Evolutionary conservation across 1,139 yeast species (phyloP).

Genomic region (Hyphopichia pseudoburtonii): DNA sequence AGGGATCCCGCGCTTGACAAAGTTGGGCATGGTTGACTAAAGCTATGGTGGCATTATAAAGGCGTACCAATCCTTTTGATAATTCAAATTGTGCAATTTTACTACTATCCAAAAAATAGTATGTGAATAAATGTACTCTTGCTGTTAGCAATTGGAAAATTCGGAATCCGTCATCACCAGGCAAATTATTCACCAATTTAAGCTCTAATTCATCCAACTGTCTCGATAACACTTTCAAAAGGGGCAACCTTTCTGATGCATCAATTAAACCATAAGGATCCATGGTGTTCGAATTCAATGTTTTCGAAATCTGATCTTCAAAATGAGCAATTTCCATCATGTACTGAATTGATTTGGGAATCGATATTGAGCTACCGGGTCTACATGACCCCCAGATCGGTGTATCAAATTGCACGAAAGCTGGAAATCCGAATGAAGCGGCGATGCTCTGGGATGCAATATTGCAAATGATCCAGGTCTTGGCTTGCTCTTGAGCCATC

Average conservation of each 20-base stretch:
- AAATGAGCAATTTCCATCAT: constrained; percentile 82
- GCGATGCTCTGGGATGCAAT: constrained; percentile 88
- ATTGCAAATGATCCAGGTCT: constrained; percentile 94
- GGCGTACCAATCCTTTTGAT: constrained; percentile 70
- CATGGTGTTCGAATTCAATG: constrained; percentile 69
- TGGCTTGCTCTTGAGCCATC: constrained; percentile 70
- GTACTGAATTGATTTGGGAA: constrained; percentile 64
- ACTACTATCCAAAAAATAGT: constrained; percentile 72
- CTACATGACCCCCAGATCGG: constrained; percentile 58
- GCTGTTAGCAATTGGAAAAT: constrained; percentile 69
- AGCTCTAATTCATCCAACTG: constrained; percentile 77
- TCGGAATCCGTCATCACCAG: constrained; percentile 59
- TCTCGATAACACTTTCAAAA: constrained; percentile 65
- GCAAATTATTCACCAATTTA: constrained; percentile 33
- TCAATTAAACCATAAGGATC: constrained; percentile 69
- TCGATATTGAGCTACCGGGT: constrained; percentile 35
- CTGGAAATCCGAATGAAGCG: constrained; percentile 91
- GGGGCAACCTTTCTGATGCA: constrained; percentile 68
- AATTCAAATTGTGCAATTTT: constrained; percentile 59
- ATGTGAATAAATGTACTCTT: constrained; percentile 75
- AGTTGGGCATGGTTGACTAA: constrained; percentile 65
- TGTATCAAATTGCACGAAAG: constrained; percentile 82
- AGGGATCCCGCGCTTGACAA: constrained; percentile 59
- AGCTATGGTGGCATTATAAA: constrained; percentile 76
- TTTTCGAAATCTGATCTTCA: constrained; percentile 80